A percentile compares a stretch with the other conserved stretches of the same genome.
These are phyloP conservation scores for Pichia thaimueangensis DNA, from an alignment of 805 yeast genomes.

Conservation along the genomic window DNA sequence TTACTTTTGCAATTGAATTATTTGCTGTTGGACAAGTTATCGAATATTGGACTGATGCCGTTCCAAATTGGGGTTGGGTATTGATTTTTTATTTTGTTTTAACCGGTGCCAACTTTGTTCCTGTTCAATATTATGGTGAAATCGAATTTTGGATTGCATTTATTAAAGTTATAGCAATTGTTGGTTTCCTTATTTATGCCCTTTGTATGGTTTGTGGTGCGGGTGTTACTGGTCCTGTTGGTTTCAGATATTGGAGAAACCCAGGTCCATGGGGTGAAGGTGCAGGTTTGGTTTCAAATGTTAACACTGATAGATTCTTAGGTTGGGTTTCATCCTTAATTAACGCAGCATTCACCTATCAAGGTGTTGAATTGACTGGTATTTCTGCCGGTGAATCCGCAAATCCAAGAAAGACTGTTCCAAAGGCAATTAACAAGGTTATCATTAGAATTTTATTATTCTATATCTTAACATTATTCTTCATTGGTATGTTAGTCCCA, in stretches of 20 bases:
- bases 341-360: conserved; percentile 74
- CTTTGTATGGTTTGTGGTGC: conserved; percentile 73
- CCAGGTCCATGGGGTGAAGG: conserved; percentile 65
- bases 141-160: conserved; percentile 70
- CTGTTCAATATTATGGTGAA: conserved; percentile 69
- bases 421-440: conserved; percentile 66
- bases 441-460: conserved; percentile 59
- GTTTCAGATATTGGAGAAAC: conserved; percentile 75
- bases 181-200: conserved; percentile 65
- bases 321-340: conserved; percentile 68
- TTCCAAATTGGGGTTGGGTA: conserved; percentile 71
- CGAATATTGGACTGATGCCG: conserved; percentile 60
- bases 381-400: conserved; percentile 68
- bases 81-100: conserved; percentile 55
- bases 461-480: conserved; percentile 58
- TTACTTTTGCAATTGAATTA: conserved; percentile 68
- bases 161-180: conserved; percentile 59
- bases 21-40: conserved; percentile 65
- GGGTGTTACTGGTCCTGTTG: conserved; percentile 60
- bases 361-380: conserved; percentile 74
- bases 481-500: conserved; percentile 67
- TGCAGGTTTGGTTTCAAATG: conserved; percentile 45
- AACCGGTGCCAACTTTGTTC: conserved; percentile 50
- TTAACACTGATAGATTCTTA: conserved; percentile 51
- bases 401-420: conserved; percentile 64